Percentiles rank a stretch among this genome's conserved stretches.
These are phyloP conservation scores for Apiosordaria backusii DNA, from an alignment of 495 filamentous ascomycete species.

Conservation along the genomic window DNA sequence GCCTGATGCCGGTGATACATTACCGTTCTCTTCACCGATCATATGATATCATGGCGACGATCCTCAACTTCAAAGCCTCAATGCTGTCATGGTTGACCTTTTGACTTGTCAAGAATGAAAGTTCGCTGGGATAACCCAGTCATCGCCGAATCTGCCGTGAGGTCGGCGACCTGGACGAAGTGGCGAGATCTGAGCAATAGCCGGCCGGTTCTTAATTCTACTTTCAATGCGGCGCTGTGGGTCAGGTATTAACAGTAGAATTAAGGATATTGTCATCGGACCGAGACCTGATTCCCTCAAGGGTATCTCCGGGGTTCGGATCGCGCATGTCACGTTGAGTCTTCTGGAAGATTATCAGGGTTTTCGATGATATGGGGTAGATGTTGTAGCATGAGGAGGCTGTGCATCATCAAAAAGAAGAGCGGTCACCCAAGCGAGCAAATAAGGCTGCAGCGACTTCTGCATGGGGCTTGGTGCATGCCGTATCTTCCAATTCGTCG, in stretches of 20 bases:
- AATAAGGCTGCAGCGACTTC: constrained; percentile 7
- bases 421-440: constrained; percentile 3
- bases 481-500: not conserved
- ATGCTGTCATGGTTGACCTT: not conserved
- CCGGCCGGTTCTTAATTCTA: not conserved
- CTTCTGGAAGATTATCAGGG: not conserved
- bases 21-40: not conserved
- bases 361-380: not conserved
- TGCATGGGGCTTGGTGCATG: not conserved
- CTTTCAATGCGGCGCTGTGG: not conserved
- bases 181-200: not conserved
- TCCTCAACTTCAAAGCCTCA: not conserved
- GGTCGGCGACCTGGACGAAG: not conserved
- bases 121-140: no score
- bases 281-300: not conserved
- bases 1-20: not conserved
- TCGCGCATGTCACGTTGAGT: not conserved
- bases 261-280: not conserved
- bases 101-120: not conserved
- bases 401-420: not conserved
- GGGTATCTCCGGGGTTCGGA: not conserved
- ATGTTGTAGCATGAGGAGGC: not conserved
- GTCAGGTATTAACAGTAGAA: not conserved
- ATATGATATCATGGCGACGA: not conserved
- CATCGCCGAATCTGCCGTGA: not conserved